Conservation (phyloP, 306 rosid genomes). For the Hippophae tibetana region DNA sequence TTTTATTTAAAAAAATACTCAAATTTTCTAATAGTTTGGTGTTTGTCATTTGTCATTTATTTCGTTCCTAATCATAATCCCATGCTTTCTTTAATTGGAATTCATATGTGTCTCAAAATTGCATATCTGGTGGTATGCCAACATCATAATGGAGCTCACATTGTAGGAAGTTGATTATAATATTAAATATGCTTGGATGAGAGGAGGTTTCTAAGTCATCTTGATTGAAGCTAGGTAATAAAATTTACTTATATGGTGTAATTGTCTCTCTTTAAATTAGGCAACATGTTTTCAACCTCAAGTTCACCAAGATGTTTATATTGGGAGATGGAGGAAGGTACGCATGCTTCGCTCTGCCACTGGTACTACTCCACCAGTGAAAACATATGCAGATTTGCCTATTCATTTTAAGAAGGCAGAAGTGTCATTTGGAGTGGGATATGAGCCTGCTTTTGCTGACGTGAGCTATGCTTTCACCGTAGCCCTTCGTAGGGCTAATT, state of each 20-base stretch:
- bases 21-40: too few relatives aligned
- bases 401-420: constrained; percentile 73
- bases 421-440: constrained; percentile 90
- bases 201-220: too few relatives aligned
- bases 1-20: too few relatives aligned
- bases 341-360: constrained; percentile 90
- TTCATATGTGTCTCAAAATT: too few relatives aligned
- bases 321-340: constrained; percentile 97
- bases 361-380: constrained; percentile 95
- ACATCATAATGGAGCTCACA: too few relatives aligned
- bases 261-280: constrained; percentile 39
- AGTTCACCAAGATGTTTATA: constrained; percentile 66
- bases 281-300: constrained; percentile 98
- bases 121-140: too few relatives aligned
- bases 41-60: too few relatives aligned
- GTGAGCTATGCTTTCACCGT: constrained; percentile 86
- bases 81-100: too few relatives aligned
- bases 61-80: too few relatives aligned
- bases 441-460: constrained; percentile 89
- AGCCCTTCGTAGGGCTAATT: constrained; percentile 97
- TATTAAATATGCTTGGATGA: too few relatives aligned
- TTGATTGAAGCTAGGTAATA: too few relatives aligned
- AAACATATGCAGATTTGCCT: constrained; percentile 73
- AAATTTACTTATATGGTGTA: constrained; percentile 1
- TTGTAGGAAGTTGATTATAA: too few relatives aligned